Evolutionary conservation across 2,329 filamentous ascomycete genomes (phyloP), one percentile per base, ranked within the genome.

Genomic region (Fusarium tricinctum): DNA sequence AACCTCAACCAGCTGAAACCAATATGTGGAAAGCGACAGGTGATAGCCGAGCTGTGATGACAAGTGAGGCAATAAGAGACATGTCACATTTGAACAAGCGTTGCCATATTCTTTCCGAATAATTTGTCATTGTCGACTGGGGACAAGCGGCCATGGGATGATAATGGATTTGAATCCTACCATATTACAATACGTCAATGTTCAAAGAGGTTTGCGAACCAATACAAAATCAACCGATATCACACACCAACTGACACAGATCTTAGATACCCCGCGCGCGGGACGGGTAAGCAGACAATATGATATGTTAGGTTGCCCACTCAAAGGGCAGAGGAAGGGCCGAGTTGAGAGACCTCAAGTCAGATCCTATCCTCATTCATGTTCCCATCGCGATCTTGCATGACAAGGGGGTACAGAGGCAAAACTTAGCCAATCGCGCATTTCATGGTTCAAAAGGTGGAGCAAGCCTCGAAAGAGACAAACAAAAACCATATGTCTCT

Each of bases 401-500:
- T 47, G 20, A 33, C 20, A 33, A 54, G 28, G 28, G 28, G 28
- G 28, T 10, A 30, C 28, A 30, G 28, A 30, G 28, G 17, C 33
- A 32, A 28, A 44, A 26, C 22, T 57, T 51, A 15, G n/a, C 46
- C 28, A 26, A 42, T 26, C 39, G 26, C 46, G 59, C 60, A 59
- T 28, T 46, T 45, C 61, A 20, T 46, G 28, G 28, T 35, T 15
- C 35, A 58, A 33, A 19, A 33, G 22, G 46, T 47, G 46, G 47
- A 52, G 38, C 20, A 46, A 40, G 32, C 23, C 39, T 17, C 20
- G 8, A 49, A 33, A 39, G 38, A 30, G 35, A 39, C 46, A 19
- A 46, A 26, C 6, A 44, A 32, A 53, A 46, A 38, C 7, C 47
- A 64, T 28, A 45, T 68, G 66, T 64, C 39, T 39, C 33, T 38